A percentile compares a stretch with the other conserved stretches of the same genome.
These are phyloP conservation scores for Piper betle DNA, from an alignment of 164 flowering plant genomes.

Conservation along the genomic window DNA sequence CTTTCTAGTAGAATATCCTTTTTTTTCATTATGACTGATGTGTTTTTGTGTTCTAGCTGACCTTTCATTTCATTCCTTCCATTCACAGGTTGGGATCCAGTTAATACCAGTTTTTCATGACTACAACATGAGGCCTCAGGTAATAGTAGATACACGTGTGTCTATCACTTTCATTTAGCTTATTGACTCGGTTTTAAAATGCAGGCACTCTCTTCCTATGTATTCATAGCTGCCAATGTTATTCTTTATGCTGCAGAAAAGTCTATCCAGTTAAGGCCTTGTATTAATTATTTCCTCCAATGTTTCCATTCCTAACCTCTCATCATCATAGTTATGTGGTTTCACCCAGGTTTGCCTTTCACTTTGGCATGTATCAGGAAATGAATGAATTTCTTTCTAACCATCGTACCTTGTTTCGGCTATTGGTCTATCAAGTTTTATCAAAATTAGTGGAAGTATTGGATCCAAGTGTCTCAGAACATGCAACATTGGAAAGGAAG, in stretches of 20 bases:
- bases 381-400: no score
- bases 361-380: not conserved
- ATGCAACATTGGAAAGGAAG: constrained; percentile 43
- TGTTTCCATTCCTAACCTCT: constrained; percentile 83
- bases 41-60: no score
- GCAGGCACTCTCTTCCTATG: constrained; percentile 96
- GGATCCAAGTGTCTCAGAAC: constrained; percentile 18
- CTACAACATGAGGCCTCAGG: constrained; percentile 81
- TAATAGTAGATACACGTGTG: constrained; percentile 6
- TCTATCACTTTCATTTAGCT: not conserved
- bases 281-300: constrained; percentile 67
- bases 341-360: constrained; percentile 61
- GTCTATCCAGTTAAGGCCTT: constrained; percentile 30
- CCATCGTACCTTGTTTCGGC: constrained; percentile 19
- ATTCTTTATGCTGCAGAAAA: constrained; percentile 58
- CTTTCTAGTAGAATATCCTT: no score
- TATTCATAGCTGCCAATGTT: constrained; percentile 88
- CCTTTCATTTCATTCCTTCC: constrained; percentile 3
- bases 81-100: constrained; percentile 55
- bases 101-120: constrained; percentile 56
- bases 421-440: constrained; percentile 76
- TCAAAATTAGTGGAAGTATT: constrained; percentile 37
- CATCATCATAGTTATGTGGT: constrained; percentile 97
- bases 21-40: not conserved
- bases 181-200: constrained; percentile 9